A percentile compares a stretch with the other conserved stretches of the same genome.
Conservation (phyloP, 164 flowering plant species). For the Stephania japonica region DNA sequence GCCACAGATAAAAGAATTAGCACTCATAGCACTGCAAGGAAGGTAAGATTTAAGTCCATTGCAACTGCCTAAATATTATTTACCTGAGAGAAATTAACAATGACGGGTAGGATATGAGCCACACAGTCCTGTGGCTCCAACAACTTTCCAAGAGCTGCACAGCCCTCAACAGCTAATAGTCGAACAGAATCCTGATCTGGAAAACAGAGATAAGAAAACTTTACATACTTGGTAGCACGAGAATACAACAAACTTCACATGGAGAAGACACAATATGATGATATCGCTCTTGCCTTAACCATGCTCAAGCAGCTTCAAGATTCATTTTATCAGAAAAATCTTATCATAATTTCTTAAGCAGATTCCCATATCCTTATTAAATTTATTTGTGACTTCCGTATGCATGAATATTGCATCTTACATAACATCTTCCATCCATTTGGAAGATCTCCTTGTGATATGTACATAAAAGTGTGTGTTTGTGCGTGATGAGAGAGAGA, state of each 20-base stretch:
- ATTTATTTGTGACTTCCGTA: no score
- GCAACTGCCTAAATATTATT: neutral
- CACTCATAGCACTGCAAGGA: neutral
- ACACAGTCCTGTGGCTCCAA: conserved; percentile 92
- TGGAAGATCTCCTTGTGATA: no score
- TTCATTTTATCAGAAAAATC: no score
- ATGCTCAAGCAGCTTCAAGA: no score
- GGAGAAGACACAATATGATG: neutral
- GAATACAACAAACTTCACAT: neutral
- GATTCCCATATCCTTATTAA: no score
- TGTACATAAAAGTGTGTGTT: no score
- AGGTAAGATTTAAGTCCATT: neutral
- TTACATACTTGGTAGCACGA: neutral
- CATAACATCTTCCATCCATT: no score
- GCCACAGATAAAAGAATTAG: neutral
- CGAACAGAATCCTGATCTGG: conserved; percentile 98
- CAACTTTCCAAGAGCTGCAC: conserved; percentile 93
- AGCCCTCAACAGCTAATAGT: conserved; percentile 91
- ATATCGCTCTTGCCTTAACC: no score
- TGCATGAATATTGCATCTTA: no score
- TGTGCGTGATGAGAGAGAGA: no score
- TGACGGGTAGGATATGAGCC: conserved; percentile 90
- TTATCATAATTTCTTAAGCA: no score
- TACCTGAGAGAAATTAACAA: conserved; percentile 94
- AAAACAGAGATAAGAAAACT: conserved; percentile 10